phyloP scores from a whole-genome alignment of 1,284 basidiomycete species.

The Ustilago hordei region DNA sequence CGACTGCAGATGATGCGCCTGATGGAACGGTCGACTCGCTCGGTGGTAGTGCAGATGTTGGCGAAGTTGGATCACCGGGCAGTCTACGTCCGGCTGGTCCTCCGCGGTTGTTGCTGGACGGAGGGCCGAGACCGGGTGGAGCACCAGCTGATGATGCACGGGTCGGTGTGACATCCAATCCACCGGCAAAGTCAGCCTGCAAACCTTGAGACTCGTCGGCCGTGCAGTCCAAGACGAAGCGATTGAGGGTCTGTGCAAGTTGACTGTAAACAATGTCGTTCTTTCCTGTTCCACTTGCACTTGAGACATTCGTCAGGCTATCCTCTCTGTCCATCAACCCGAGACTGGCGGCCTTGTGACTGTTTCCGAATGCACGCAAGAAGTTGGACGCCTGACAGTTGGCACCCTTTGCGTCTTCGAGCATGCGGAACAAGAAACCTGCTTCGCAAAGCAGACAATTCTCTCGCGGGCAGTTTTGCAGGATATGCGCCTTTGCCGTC shows the following conservation, averaged over 20 bases:
- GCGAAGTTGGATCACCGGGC: constrained; percentile 13
- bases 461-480: constrained; percentile 80
- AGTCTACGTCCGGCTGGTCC: constrained; percentile 23
- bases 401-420: constrained; percentile 90
- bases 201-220: constrained; percentile 44
- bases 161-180: not conserved
- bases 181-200: not conserved
- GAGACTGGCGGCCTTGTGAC: constrained; percentile 81
- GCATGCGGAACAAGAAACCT: constrained; percentile 93
- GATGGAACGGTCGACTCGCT: constrained; percentile 5
- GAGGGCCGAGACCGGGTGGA: constrained; percentile 43
- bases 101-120: constrained; percentile 38
- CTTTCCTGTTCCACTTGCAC: constrained; percentile 27
- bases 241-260: constrained; percentile 93
- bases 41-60: constrained; percentile 13
- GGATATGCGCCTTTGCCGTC: constrained; percentile 90
- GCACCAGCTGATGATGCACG: constrained; percentile 29
- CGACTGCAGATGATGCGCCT: constrained; percentile 13
- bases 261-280: constrained; percentile 75
- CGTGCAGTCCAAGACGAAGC: constrained; percentile 82
- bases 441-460: constrained; percentile 95
- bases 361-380: constrained; percentile 86
- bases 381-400: constrained; percentile 98
- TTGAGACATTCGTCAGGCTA: constrained; percentile 73
- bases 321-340: constrained; percentile 90